Evolutionary conservation across 2,329 filamentous ascomycete species (phyloP), one percentile per base, ranked within the genome.

Genomic region (Colletotrichum sp.): DNA sequence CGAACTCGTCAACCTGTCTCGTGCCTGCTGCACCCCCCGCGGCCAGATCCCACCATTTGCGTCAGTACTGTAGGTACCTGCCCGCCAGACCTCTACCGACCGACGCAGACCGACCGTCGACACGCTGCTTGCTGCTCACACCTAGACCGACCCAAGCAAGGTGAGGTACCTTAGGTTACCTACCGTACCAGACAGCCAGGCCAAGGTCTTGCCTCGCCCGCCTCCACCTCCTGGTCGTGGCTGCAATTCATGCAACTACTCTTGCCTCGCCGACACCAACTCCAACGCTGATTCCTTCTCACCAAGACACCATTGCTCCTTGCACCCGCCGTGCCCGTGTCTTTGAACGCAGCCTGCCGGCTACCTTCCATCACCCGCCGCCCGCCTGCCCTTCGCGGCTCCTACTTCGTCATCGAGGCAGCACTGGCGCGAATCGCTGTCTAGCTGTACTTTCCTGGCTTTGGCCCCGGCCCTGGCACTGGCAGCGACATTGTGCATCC

Each of bases 181-280:
- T 43, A 6, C 39, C 39, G 9, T 48, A 48, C 39, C 39, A 48
- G 18, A 10, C 39, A 48, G 13, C 57, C 36, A 48, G 67, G 67
- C 28, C 57, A 34, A 43, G 67, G 67, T 43, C 55, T 60, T 75
- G 69, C 72, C 67, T 72, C 61, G 69, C 72, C 70, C 39, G 66
- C 60, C 74, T 76, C 74, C 74, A 71, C 74, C 74, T 71, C 71
- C 74, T 61, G 72, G 71, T 61, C 72, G 55, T 74, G 71, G 63
- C 74, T 65, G 34, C 68, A 52, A 67, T 75, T 74, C 67, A 76
- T 76, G 74, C 74, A 76, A 75, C 65, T 61, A 75, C 74, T 75
- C 72, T 75, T 71, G 64, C 70, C 30, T 75, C 34, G 55, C 67
- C 74, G 63, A 28, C 66, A 32, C 39, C 65, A 64, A 32, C 65